Percentiles rank a stretch among this genome's conserved stretches.
Evolutionary conservation across 305 asterid genomes (phyloP).

Genomic region (Petunia hybrid): DNA sequence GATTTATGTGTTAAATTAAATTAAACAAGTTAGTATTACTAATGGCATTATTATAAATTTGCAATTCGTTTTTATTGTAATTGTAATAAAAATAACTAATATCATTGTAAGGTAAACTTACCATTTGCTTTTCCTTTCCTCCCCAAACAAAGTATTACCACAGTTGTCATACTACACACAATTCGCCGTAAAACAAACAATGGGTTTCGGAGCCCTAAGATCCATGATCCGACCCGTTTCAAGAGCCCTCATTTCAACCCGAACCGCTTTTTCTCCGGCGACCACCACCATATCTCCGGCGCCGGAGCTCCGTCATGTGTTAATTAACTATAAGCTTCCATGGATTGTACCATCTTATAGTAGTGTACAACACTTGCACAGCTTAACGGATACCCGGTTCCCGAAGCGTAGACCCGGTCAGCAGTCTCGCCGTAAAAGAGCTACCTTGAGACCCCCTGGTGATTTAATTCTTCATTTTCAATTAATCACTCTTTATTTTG

Average conservation of each 20-base stretch:
- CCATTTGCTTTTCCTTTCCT: background rate
- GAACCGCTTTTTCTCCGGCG: slow-evolving; percentile 40
- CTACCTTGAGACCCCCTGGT: slow-evolving; percentile 83
- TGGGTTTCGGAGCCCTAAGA: slow-evolving; percentile 83
- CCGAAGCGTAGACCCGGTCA: slow-evolving; percentile 73
- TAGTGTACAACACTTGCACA: slow-evolving; percentile 50
- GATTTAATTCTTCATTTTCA: background rate
- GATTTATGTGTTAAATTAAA: too few species aligned
- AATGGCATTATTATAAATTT: too few species aligned
- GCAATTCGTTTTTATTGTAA: too few species aligned
- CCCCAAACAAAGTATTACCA: too few species aligned
- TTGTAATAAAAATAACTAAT: too few species aligned
- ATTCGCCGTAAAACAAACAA: slow-evolving; percentile 23
- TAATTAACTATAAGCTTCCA: slow-evolving; percentile 41
- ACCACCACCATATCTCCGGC: slow-evolving; percentile 34
- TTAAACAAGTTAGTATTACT: too few species aligned
- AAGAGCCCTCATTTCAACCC: slow-evolving; percentile 46
- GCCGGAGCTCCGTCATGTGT: slow-evolving; percentile 52
- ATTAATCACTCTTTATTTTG: background rate
- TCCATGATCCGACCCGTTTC: slow-evolving; percentile 75
- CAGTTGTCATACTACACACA: background rate
- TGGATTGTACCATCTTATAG: slow-evolving; percentile 55
- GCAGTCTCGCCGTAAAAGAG: slow-evolving; percentile 74
- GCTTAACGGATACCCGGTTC: slow-evolving; percentile 76
- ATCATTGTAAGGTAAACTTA: too few species aligned